Base-by-base conservation (phyloP, 306 rosid genomes). In the Nissolia schottii region DNA sequence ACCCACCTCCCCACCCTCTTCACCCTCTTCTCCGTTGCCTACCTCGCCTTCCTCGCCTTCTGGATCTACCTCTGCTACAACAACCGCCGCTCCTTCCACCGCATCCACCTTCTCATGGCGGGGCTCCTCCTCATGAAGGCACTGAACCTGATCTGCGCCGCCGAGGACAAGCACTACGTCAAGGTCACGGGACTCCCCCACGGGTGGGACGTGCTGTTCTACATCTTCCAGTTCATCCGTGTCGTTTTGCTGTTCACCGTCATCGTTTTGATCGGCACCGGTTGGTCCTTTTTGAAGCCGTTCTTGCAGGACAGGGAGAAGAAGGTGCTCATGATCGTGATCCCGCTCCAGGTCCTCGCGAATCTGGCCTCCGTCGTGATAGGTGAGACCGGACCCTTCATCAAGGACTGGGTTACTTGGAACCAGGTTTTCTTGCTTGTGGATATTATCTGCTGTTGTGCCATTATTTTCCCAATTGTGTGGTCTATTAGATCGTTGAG, bases 321-420 rank as follows among this genome's bases (percentile, higher is more conserved):
- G 85, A 93, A 89, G 80, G 98, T 93, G 35, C 81, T 93, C 87
- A 93, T 90, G 97, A 87, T 90, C 64, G 98, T 93, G 73, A 86
- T 90, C 71, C 98, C 97, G 15, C 97, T 93, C 14, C 97, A 90
- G 84, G 98, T 93, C 7, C 22, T 93, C 22, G 98, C 98, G 4
- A 93, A 93, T 29, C 24, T 87, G 31, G 98, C 98, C 9, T 90
- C 94, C 16, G 85, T 93, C 23, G 96, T 93, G 50, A 93, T 93
- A 6, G 98, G 94, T 2, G 98, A 93, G 67, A 93, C 94, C 0
- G 98, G 98, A 22, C 98, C 97, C 0, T 93, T 93, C 38, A 91
- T 93, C 23, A 90, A 89, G 80, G 97, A 93, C 27, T 93, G 96
- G 97, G 96, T 89, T 12, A 91, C 98, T 2, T 93, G 98, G 97